These are phyloP conservation scores for Claviceps sorghi DNA, from an alignment of 2,329 filamentous ascomycete genomes.

Conservation along the genomic window DNA sequence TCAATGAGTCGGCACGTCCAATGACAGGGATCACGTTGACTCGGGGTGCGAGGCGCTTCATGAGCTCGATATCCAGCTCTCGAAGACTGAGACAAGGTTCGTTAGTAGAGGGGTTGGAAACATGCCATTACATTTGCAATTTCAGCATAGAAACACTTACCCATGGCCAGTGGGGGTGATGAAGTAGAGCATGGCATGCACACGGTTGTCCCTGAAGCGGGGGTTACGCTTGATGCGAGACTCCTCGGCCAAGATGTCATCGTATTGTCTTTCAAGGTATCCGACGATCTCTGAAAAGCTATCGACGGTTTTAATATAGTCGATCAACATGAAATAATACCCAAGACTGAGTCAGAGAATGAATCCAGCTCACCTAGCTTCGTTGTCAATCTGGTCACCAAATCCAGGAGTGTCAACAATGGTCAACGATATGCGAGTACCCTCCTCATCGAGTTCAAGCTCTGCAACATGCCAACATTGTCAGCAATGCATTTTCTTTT, in stretches of 20 bases:
- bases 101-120: conserved; percentile 1
- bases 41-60: conserved; percentile 96
- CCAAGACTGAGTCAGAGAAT: not conserved
- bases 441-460: conserved; percentile 93
- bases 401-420: conserved; percentile 98
- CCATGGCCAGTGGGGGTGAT: conserved; percentile 96
- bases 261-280: conserved; percentile 97
- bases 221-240: conserved; percentile 99
- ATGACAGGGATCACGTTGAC: conserved; percentile 99
- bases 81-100: conserved; percentile 50
- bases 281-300: conserved; percentile 97
- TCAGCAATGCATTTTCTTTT: conserved; percentile 1
- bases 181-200: conserved; percentile 97
- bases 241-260: conserved; percentile 97
- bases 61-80: conserved; percentile 97
- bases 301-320: not conserved
- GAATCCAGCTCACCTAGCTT: conserved; percentile 57
- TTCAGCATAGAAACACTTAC: conserved; percentile 31
- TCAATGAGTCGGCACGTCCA: conserved; percentile 94
- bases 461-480: conserved; percentile 35
- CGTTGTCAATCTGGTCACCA: conserved; percentile 97
- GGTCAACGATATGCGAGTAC: conserved; percentile 92
- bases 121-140: not conserved
- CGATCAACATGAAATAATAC: not conserved
- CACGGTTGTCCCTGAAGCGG: conserved; percentile 96